Base-by-base conservation (phyloP, 2,329 filamentous ascomycete species). In the Botryotinia convoluta region DNA sequence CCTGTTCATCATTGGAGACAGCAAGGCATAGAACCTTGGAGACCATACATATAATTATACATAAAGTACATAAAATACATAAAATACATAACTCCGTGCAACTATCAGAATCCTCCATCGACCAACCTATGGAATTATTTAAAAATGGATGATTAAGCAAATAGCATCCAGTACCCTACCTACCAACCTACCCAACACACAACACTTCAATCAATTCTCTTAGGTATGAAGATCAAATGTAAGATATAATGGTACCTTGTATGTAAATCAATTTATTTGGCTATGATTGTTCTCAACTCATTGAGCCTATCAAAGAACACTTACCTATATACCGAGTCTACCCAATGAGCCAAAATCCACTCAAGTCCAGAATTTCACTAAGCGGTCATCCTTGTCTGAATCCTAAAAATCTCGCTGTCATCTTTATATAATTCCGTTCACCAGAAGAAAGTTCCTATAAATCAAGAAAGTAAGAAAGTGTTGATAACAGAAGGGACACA, bases 1-100 rank as follows among this genome's bases (percentile, higher is more conserved):
- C 63, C 44, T 67, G 32, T 51, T 67, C 22, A 51, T 67, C 44
- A 67, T 64, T 67, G 64, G 64, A 54, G 48, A 67, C 64, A 67
- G 22, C 29, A 51, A 48, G 63, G 37, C 60, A 42, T 9, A 9
- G 16, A 26, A 39, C 26, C 60, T 29, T 18, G 20, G 22, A 8
- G 14, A 39, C 10, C 20, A 14, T 37, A 37, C 12, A 35, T 35
- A 8, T 14, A 37, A 37, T 26, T 7, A 26, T 37, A 32, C 57
- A 60, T 44, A 0, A 4, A 60, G 20, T 35, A 20, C 16, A 59
- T 22, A 59, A 54, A 59, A 29, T 57, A 32, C 54, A 59, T 5
- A 26, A 35, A 35, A 37, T 60, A 8, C 32, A 37, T 35, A 60
- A 59, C 6, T 32, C 9, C 14, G 54, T 20, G 4, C 54, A 9